A percentile compares a stretch with the other conserved stretches of the same genome.
Conservation (phyloP, 2,329 filamentous ascomycete species). For the Fusarium fracticaudum region DNA sequence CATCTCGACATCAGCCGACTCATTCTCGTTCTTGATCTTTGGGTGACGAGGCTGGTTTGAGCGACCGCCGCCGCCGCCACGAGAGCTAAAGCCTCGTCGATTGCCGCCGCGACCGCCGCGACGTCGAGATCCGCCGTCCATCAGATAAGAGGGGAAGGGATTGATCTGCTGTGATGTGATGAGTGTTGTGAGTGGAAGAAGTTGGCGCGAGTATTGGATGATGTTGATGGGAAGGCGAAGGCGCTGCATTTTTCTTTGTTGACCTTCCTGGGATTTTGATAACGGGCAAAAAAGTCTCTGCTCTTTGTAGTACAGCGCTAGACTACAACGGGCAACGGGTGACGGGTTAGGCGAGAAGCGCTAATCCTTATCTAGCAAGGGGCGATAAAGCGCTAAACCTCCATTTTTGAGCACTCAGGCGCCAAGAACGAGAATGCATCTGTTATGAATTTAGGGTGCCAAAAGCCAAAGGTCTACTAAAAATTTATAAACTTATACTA, state of each 20-base stretch:
- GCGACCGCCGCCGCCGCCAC: neutral
- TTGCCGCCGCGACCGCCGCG: conserved; percentile 17
- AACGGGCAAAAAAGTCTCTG: conserved; percentile 26
- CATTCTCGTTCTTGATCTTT: neutral
- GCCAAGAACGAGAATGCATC: neutral
- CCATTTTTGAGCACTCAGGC: neutral
- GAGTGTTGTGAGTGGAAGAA: neutral
- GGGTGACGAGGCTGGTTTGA: neutral
- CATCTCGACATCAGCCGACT: neutral
- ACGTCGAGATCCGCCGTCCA: conserved; percentile 21
- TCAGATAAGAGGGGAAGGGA: neutral
- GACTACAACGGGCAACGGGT: neutral
- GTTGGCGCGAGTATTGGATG: neutral
- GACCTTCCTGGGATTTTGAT: conserved; percentile 1
- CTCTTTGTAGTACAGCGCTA: conserved; percentile 5
- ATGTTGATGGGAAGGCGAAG: conserved; percentile 2
- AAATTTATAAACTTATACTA: rapidly evolving
- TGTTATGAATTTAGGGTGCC: neutral
- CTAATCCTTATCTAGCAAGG: neutral
- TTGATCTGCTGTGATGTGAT: no score
- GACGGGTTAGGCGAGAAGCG: neutral
- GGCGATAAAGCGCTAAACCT: neutral
- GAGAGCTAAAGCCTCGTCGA: neutral
- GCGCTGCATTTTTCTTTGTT: conserved; percentile 19
- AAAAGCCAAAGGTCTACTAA: neutral